Evolutionary conservation across 495 filamentous ascomycete species (phyloP).

Genomic region (Apiosordaria backusii): DNA sequence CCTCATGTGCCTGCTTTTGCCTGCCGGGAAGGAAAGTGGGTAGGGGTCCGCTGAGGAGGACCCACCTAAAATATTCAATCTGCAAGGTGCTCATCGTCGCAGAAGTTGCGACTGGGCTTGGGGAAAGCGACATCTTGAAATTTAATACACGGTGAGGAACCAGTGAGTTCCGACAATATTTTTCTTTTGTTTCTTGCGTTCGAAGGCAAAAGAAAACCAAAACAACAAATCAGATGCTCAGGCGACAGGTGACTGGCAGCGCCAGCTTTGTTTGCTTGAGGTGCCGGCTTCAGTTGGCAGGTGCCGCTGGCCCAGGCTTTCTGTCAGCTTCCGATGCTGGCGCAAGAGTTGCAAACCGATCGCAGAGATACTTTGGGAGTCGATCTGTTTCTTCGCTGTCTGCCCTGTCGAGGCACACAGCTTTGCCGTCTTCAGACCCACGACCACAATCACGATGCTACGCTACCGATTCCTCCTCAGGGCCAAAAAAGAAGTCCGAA

Average conservation of each 20-base stretch:
- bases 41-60: constrained; percentile 2
- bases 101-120: constrained; percentile 7
- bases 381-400: not conserved
- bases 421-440: not conserved
- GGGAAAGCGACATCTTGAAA: not conserved
- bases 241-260: constrained; percentile 32
- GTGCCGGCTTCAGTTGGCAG: constrained; percentile 41
- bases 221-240: constrained; percentile 38
- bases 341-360: constrained; percentile 6
- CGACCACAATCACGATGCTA: not conserved
- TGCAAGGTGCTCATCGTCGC: constrained; percentile 10
- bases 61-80: constrained; percentile 31
- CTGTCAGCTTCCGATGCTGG: constrained; percentile 4
- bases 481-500: not conserved
- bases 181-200: not conserved
- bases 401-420: not conserved
- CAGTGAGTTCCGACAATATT: not conserved
- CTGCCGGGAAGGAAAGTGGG: constrained; percentile 16
- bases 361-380: not conserved
- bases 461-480: not conserved
- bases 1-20: constrained; percentile 15
- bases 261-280: constrained; percentile 47
- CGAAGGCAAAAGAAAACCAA: not conserved
- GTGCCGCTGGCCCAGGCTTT: not conserved
- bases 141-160: not conserved